Conservation (phyloP, 2,329 filamentous ascomycete genomes). For the Pyrenophora seminiperda region DNA sequence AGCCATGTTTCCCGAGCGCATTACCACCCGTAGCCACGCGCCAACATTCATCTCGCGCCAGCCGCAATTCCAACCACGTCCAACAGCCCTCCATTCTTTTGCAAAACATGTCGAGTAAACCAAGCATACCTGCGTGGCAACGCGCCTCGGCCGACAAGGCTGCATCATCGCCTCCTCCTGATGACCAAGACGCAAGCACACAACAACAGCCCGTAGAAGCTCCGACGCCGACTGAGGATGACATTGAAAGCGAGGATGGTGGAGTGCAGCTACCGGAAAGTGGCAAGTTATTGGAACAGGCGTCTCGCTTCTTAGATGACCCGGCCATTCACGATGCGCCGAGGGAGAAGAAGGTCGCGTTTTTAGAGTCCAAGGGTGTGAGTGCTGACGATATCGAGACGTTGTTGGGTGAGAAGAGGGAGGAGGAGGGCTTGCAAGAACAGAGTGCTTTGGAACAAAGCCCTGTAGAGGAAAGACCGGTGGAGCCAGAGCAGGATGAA, state of each 20-base stretch:
- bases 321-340: conserved; percentile 71
- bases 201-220: conserved; percentile 24
- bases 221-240: conserved; percentile 17
- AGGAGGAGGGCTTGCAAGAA: not conserved
- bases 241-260: conserved; percentile 5
- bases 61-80: not conserved
- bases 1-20: conserved; percentile 25
- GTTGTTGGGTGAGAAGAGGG: conserved; percentile 56
- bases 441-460: too few species aligned
- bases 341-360: conserved; percentile 73
- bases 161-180: conserved; percentile 8
- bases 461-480: conserved; percentile 10
- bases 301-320: conserved; percentile 76
- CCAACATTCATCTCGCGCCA: conserved; percentile 5
- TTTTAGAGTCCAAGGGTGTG: conserved; percentile 79
- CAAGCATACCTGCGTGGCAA: conserved; percentile 46
- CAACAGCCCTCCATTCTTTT: not conserved
- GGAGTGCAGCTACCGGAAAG: conserved; percentile 11
- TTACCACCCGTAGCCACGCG: conserved; percentile 12
- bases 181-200: conserved; percentile 22
- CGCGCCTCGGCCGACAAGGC: conserved; percentile 24
- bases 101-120: conserved; percentile 27
- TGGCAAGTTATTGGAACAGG: conserved; percentile 63
- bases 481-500: conserved; percentile 28
- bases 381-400: conserved; percentile 68